Percentiles rank a stretch among this genome's conserved stretches.
Evolutionary conservation across 108 stramenopile species (phyloP).

Genomic region (Cyclotella cryptica): DNA sequence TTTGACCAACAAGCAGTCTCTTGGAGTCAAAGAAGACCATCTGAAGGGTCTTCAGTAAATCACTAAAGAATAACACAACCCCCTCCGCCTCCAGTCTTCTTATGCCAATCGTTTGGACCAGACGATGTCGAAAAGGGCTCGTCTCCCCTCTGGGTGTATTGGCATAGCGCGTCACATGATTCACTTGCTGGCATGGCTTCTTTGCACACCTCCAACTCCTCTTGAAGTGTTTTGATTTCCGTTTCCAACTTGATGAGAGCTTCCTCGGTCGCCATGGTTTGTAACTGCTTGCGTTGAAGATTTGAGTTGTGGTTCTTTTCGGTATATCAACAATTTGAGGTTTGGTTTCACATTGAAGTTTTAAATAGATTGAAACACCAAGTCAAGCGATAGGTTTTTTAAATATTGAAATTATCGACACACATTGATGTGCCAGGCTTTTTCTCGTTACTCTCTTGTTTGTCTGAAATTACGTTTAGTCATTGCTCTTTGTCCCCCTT

Average conservation of each 20-base stretch:
- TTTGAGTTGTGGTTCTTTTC: too few species aligned
- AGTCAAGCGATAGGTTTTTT: too few species aligned
- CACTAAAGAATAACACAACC: constrained; percentile 31
- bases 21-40: too few species aligned
- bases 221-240: constrained; percentile 38
- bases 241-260: constrained; percentile 31
- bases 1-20: neutral
- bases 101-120: constrained; percentile 44
- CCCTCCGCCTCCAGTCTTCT: constrained; percentile 49
- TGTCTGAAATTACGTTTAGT: too few species aligned
- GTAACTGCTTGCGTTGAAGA: too few species aligned
- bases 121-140: constrained; percentile 46
- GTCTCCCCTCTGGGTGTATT: constrained; percentile 31
- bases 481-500: too few species aligned
- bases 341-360: too few species aligned
- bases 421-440: too few species aligned
- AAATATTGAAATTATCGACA: too few species aligned
- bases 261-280: constrained; percentile 26
- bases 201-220: constrained; percentile 42
- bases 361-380: too few species aligned
- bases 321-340: too few species aligned
- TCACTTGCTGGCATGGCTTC: constrained; percentile 44
- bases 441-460: too few species aligned
- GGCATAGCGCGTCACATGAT: constrained; percentile 30
- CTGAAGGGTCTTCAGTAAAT: neutral